Percentiles rank a stretch among this genome's conserved stretches.
Evolutionary conservation across 1,284 basidiomycete genomes (phyloP).

Genomic region (Tausonia pullulans): DNA sequence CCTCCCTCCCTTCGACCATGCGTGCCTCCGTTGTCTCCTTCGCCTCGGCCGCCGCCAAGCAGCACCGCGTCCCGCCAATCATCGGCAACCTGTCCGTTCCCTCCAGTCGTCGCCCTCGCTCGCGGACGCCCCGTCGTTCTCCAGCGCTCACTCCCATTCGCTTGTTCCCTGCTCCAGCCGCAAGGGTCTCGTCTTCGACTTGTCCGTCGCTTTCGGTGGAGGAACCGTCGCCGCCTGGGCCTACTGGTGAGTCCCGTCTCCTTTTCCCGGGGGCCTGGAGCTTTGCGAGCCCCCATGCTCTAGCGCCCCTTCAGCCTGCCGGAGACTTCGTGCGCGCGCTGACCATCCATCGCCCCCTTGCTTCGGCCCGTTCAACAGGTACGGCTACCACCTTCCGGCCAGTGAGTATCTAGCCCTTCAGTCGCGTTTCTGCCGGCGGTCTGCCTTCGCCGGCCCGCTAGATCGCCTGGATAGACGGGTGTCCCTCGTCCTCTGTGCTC

Average conservation of each 20-base stretch:
- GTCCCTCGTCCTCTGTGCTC: too few species aligned
- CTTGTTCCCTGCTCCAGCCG: conserved; percentile 38
- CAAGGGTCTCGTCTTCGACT: conserved; percentile 74
- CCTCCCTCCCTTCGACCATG: conserved; percentile 1
- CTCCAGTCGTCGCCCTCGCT: not conserved
- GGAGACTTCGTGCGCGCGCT: too few species aligned
- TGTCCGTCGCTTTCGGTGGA: conserved; percentile 58
- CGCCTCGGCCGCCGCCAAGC: conserved; percentile 5
- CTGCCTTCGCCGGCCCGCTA: too few species aligned
- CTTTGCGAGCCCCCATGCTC: conserved; percentile 2
- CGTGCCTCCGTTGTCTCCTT: not conserved
- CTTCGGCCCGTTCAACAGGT: conserved; percentile 53
- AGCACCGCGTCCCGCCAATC: conserved; percentile 53
- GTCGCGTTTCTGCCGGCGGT: conserved; percentile 5
- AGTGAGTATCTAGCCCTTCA: conserved; percentile 41
- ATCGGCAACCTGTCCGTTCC: conserved; percentile 48
- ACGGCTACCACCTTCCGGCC: conserved; percentile 59
- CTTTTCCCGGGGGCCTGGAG: conserved; percentile 12
- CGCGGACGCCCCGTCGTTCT: not conserved
- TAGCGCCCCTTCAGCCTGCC: conserved; percentile 22
- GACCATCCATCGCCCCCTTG: conserved; percentile 35
- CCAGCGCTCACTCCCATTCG: not conserved
- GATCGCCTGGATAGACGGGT: too few species aligned
- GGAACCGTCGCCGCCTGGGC: conserved; percentile 57
- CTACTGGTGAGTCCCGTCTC: conserved; percentile 52